Conservation (phyloP, 1,284 basidiomycete species). For the Kwoniella shivajii region DNA sequence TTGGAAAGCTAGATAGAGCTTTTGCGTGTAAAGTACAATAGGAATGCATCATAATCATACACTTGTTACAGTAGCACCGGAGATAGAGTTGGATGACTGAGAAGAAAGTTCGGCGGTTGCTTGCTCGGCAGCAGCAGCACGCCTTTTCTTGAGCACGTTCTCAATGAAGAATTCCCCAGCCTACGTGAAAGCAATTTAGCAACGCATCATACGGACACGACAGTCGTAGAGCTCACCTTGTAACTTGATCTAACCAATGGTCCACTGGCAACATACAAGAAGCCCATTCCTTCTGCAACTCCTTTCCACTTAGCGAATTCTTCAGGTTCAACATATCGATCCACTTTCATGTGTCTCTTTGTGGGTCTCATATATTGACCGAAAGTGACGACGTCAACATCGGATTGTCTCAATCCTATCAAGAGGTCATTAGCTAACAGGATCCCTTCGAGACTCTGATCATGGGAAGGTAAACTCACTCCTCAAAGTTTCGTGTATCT, state of each 20-base stretch:
- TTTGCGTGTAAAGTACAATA: background rate
- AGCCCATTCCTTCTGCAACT: conserved; percentile 88
- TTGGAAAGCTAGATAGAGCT: conserved; percentile 23
- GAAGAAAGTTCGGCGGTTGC: conserved; percentile 39
- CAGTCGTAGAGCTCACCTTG: conserved; percentile 65
- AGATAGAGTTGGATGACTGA: background rate
- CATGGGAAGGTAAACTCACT: conserved; percentile 60
- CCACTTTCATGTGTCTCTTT: conserved; percentile 98
- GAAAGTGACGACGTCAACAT: conserved; percentile 98
- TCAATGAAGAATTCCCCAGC: conserved; percentile 92
- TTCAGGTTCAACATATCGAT: conserved; percentile 88
- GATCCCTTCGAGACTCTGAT: background rate
- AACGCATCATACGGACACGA: background rate
- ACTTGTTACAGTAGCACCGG: conserved; percentile 10
- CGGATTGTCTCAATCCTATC: conserved; percentile 76
- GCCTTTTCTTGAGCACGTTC: conserved; percentile 67
- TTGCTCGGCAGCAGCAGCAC: conserved; percentile 42
- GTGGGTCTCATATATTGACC: conserved; percentile 99
- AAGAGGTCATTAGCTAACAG: background rate
- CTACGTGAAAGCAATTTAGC: conserved; percentile 53
- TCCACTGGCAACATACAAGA: conserved; percentile 95
- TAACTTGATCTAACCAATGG: conserved; percentile 95
- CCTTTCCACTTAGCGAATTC: conserved; percentile 93
- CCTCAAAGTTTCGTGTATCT: conserved; percentile 79
- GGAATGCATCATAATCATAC: conserved; percentile 4